Conservation (phyloP, 768 basidiomycete species). For the Collybiopsis confluens region DNA sequence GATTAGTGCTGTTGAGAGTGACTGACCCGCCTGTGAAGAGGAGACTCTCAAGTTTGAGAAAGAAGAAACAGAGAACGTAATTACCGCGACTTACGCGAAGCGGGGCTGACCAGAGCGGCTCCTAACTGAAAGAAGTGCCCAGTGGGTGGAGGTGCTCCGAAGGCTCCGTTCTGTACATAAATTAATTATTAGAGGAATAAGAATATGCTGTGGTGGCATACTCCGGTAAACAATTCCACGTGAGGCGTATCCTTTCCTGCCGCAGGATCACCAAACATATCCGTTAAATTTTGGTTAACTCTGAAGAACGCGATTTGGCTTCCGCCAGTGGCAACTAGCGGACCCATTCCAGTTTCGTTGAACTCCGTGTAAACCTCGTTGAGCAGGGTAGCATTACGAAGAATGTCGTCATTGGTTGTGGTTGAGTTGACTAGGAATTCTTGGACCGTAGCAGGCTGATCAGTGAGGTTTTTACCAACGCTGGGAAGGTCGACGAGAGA, state of each 20-base stretch:
- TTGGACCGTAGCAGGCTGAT: conserved; percentile 14
- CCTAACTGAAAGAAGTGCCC: not conserved
- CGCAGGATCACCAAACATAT: conserved; percentile 18
- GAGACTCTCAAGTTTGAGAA: not conserved
- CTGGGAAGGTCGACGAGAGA: conserved; percentile 15
- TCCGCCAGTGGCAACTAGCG: conserved; percentile 4
- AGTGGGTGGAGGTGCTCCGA: conserved; percentile 6
- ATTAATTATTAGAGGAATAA: not conserved
- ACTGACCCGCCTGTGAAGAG: conserved; percentile 17
- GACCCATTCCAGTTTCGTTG: conserved; percentile 14
- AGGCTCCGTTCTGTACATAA: conserved; percentile 7
- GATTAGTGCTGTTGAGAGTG: conserved; percentile 30
- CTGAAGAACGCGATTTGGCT: conserved; percentile 17
- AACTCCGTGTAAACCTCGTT: conserved; percentile 12
- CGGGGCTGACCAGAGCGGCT: conserved; percentile 8
- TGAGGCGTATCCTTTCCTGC: conserved; percentile 16
- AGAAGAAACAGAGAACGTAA: not conserved
- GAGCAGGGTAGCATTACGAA: conserved; percentile 10
- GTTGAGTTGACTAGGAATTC: conserved; percentile 17
- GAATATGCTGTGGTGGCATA: conserved; percentile 6
- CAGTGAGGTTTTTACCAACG: conserved; percentile 20
- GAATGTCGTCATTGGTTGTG: conserved; percentile 10
- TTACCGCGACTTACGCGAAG: conserved; percentile 19
- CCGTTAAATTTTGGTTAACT: conserved; percentile 10
- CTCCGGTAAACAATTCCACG: not conserved